Percentiles rank a stretch among this genome's conserved stretches.
These are phyloP conservation scores for Diplotaxis tenuifolia DNA, from an alignment of 345 rosid species.

Conservation along the genomic window DNA sequence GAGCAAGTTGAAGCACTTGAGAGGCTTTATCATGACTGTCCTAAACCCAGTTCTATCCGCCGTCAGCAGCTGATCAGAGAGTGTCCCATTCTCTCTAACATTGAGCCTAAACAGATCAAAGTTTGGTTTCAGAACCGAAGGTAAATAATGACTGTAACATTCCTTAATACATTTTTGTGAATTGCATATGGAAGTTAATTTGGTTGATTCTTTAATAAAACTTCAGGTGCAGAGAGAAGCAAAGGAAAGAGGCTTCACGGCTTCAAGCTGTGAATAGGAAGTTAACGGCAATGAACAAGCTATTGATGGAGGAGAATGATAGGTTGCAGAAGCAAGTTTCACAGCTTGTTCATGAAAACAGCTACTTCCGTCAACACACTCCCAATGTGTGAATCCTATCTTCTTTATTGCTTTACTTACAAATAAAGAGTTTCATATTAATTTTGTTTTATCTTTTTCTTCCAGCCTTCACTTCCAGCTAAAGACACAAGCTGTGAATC, in stretches of 20 bases:
- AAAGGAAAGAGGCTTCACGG: conserved; percentile 97
- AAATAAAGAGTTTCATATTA: background rate
- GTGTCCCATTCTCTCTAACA: conserved; percentile 98
- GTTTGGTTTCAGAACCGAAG: conserved; percentile 99
- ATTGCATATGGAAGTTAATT: too few relatives aligned
- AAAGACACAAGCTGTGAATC: conserved; percentile 99
- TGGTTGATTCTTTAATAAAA: too few relatives aligned
- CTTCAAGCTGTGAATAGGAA: conserved; percentile 97
- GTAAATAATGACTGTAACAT: conserved; percentile 30
- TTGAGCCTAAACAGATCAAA: conserved; percentile 99
- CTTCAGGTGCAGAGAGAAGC: conserved; percentile 95
- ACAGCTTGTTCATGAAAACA: conserved; percentile 91
- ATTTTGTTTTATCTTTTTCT: conserved; percentile 14
- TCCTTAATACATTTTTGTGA: background rate
- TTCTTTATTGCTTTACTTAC: background rate
- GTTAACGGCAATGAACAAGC: conserved; percentile 97
- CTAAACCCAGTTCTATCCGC: conserved; percentile 98
- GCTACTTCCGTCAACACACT: conserved; percentile 94
- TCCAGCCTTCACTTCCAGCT: conserved; percentile 82
- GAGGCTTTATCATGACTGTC: conserved; percentile 98
- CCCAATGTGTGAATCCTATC: conserved; percentile 56
- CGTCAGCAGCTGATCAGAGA: conserved; percentile 97
- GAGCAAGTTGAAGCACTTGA: conserved; percentile 99
- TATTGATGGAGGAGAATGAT: conserved; percentile 98
- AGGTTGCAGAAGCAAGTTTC: conserved; percentile 99